Conservation (phyloP, 192 early-diverging fungal species). For the Gigaspora rosea region DNA sequence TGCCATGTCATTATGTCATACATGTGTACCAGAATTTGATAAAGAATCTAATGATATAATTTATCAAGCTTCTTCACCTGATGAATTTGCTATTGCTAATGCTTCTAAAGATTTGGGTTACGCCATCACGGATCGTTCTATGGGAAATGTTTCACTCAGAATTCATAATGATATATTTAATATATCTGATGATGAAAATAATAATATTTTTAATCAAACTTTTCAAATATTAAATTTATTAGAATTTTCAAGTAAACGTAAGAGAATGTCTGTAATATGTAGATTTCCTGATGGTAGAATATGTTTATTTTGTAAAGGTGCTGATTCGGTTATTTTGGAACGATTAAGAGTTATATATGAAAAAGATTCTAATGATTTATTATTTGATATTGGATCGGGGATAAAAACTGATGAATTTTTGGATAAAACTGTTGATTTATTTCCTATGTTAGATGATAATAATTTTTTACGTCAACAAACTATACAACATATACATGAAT, state of each 20-base stretch:
- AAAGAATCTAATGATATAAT: conserved; percentile 57
- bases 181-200: conserved; percentile 29
- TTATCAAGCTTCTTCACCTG: conserved; percentile 84
- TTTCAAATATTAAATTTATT: conserved; percentile 72
- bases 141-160: conserved; percentile 48
- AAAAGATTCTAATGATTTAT: no score
- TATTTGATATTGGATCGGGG: no score
- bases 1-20: conserved; percentile 82
- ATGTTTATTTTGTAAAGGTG: conserved; percentile 86
- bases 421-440: conserved; percentile 33
- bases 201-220: conserved; percentile 18
- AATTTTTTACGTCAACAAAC: conserved; percentile 63
- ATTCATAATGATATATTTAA: conserved; percentile 34
- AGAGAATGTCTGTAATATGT: conserved; percentile 86
- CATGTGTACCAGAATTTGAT: conserved; percentile 72
- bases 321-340: conserved; percentile 84
- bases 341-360: conserved; percentile 45
- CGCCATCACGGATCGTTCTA: conserved; percentile 60
- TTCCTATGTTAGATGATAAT: conserved; percentile 38
- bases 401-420: no score
- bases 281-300: conserved; percentile 73
- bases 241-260: conserved; percentile 86
- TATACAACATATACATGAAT: conserved; percentile 67
- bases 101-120: conserved; percentile 76
- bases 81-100: conserved; percentile 80